Evolutionary conservation across 202 grass and related monocot genomes (phyloP).

Genomic region (Musa balbisiana): DNA sequence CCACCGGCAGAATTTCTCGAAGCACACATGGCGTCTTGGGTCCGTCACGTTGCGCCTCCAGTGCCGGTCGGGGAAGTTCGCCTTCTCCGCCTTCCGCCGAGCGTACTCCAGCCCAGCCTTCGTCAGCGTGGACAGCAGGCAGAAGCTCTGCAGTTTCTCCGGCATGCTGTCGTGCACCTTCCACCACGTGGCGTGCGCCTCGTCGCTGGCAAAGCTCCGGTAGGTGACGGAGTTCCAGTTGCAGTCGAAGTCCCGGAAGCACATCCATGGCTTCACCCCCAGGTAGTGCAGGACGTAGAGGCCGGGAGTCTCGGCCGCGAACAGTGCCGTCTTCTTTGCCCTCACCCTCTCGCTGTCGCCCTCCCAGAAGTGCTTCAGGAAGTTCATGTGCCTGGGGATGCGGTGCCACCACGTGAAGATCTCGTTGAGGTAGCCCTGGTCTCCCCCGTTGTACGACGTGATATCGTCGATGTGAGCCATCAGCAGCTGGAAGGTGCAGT

Average conservation of each 20-base stretch:
- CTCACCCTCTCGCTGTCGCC: slow-evolving; percentile 73
- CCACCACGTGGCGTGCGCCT: slow-evolving; percentile 83
- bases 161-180: slow-evolving; percentile 76
- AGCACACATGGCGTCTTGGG: slow-evolving; percentile 53
- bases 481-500: slow-evolving; percentile 82
- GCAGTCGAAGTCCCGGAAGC: slow-evolving; percentile 90
- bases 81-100: slow-evolving; percentile 64
- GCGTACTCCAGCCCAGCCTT: slow-evolving; percentile 89
- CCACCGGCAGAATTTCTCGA: slow-evolving; percentile 95
- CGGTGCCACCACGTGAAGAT: slow-evolving; percentile 98
- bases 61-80: slow-evolving; percentile 65
- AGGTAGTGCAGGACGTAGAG: slow-evolving; percentile 85
- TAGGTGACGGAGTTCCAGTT: slow-evolving; percentile 72
- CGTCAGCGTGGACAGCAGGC: slow-evolving; percentile 60
- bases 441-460: slow-evolving; percentile 77
- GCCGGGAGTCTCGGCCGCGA: slow-evolving; percentile 56
- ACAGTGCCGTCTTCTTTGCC: slow-evolving; percentile 63
- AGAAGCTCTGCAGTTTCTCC: slow-evolving; percentile 59
- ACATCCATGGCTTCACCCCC: slow-evolving; percentile 74
- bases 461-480: slow-evolving; percentile 95
- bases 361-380: slow-evolving; percentile 97
- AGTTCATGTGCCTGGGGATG: slow-evolving; percentile 84
- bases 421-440: slow-evolving; percentile 89
- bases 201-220: slow-evolving; percentile 67
- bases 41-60: slow-evolving; percentile 63